Conservation (phyloP, 371 early-diverging fungal species). For the Mucor plumbeus region DNA sequence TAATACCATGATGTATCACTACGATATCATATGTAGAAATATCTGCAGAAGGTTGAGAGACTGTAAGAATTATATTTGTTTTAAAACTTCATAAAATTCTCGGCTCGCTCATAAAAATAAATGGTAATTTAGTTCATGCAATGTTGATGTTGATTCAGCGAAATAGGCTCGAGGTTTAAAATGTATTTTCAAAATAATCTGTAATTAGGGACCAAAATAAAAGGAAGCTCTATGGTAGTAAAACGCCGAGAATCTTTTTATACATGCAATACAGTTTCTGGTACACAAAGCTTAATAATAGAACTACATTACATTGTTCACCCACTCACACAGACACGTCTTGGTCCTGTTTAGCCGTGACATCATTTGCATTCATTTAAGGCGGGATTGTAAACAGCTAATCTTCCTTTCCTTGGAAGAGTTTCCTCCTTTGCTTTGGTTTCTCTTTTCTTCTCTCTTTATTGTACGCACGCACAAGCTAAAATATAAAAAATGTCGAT, state of each 20-base stretch:
- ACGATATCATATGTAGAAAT: not conserved
- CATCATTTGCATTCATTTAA: slow-evolving; percentile 7
- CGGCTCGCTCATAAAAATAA: not conserved
- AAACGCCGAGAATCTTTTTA: not conserved
- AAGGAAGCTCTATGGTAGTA: not conserved
- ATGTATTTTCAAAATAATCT: not conserved
- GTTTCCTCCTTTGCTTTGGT: not conserved
- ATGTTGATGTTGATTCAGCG: not conserved
- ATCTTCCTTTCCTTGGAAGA: not conserved
- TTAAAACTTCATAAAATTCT: not conserved
- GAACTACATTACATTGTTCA: not conserved
- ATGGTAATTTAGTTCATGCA: not conserved
- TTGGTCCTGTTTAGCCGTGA: not conserved
- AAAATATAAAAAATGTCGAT: slow-evolving; percentile 33
- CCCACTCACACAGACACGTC: not conserved
- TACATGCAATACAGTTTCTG: not conserved
- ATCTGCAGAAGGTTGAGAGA: not conserved
- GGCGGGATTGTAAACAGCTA: slow-evolving; percentile 6
- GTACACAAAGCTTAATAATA: not conserved
- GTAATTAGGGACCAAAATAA: no score
- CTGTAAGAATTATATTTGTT: no score
- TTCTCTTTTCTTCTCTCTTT: not conserved
- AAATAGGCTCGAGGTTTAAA: not conserved
- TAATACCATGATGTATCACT: not conserved
- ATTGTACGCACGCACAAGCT: not conserved